Evolutionary conservation across 352 stramenopile species (phyloP), one percentile per base, ranked within the genome.

Genomic region (Phytophthora megakarya): DNA sequence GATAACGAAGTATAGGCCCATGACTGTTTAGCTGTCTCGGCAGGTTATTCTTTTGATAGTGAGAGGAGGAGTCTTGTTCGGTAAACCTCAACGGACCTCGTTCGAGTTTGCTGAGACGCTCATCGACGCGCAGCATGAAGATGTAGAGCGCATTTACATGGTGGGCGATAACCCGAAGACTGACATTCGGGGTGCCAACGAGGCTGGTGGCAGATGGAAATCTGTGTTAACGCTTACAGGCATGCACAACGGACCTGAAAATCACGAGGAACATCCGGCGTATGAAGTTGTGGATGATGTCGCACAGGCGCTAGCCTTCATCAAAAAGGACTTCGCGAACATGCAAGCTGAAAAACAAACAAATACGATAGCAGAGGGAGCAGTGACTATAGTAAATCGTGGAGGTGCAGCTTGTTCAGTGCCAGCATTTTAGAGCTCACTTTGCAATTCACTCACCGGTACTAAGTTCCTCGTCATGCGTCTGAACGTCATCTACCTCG

Each of bases 131-230:
- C 87, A 95, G 53, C 78, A 86, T 70, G 63, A 60, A 21, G 56
- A 85, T 35, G 80, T 94, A 5, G 67, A 90, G 45, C 70, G 76
- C 35, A 86, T 95, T 56, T 95, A 95, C 74, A 95, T 95, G 87
- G 75, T 95, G 22, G 87, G 87, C 43, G 87, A 95, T 70, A 95
- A 95, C 67, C 85, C 87, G 1, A 72, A 68, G 59, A 94, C 87
- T 13, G 87, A 95, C 46, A 90, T 95, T 71, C 80, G 87, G 45
- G 87, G 87, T 8, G 87, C 87, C 16, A 93, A 94, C 30, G 67
- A 76, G 22, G 81, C 81, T 15, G 85, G 83, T 33, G 80, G 81
- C 1, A 81, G 85, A 25, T 95, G 87, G 87, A 90, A 89, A 62
- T 92, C 85, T n/a, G 74, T 95, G 22, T 67, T 95, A 9, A 94